These are phyloP conservation scores for Sedum album DNA, from an alignment of 164 flowering plant species.

Conservation along the genomic window DNA sequence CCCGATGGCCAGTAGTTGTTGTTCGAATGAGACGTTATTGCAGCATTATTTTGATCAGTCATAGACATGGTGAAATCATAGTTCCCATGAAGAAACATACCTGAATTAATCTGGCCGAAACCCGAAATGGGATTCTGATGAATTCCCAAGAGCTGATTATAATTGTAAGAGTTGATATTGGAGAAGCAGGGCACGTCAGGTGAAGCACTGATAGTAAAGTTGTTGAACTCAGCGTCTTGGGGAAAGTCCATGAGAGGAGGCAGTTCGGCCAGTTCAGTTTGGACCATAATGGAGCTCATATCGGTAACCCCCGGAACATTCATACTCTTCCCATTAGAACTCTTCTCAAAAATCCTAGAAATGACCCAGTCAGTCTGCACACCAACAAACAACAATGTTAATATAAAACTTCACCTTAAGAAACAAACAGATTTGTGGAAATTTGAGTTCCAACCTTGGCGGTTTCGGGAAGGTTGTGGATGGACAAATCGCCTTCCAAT, in stretches of 20 bases:
- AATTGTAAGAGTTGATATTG: neutral
- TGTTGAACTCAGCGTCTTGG: constrained; percentile 8
- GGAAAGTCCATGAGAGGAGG: constrained; percentile 36
- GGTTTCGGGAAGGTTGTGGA: constrained; percentile 25
- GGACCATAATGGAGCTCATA: constrained; percentile 3
- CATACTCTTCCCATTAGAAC: constrained; percentile 18
- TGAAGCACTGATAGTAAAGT: neutral
- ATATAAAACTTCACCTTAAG: neutral
- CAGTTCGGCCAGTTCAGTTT: constrained; percentile 15
- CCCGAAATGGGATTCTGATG: neutral
- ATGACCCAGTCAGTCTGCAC: constrained; percentile 50
- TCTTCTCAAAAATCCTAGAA: constrained; percentile 30
- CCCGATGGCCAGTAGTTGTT: neutral
- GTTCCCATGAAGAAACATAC: neutral
- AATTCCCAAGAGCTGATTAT: neutral
- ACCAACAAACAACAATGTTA: neutral
- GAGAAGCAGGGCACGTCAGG: constrained; percentile 35
- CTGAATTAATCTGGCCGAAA: neutral
- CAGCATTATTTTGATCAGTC: neutral
- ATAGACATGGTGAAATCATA: neutral
- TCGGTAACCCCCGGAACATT: constrained; percentile 14
- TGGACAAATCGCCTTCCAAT: constrained; percentile 31
- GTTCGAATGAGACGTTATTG: neutral
- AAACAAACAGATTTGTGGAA: neutral
- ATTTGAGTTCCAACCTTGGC: constrained; percentile 18